A percentile compares a stretch with the other conserved stretches of the same genome.
phyloP scores from a whole-genome alignment of 768 basidiomycete species.

The Crucibulum laeve region DNA sequence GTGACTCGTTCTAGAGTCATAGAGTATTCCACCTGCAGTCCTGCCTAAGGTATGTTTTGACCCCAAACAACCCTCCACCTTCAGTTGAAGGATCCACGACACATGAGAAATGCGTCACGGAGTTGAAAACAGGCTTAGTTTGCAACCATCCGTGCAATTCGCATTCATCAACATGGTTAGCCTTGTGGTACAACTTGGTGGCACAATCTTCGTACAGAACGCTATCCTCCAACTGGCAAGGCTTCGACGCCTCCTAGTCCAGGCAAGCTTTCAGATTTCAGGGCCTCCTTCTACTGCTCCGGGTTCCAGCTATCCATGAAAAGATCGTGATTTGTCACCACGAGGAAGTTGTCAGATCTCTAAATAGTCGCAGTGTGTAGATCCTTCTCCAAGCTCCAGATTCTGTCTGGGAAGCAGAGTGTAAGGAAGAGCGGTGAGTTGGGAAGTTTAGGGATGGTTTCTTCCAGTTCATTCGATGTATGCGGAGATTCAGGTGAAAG shows the following conservation, averaged over 20 bases:
- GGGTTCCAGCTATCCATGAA: constrained; percentile 18
- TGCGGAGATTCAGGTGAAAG: constrained; percentile 21
- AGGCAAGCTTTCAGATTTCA: constrained; percentile 7
- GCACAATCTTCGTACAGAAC: constrained; percentile 25
- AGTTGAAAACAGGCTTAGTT: constrained; percentile 28
- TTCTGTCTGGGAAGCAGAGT: constrained; percentile 25
- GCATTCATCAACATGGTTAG: constrained; percentile 6
- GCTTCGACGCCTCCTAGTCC: constrained; percentile 9
- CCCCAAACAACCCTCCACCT: constrained; percentile 32
- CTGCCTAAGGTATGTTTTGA: constrained; percentile 18
- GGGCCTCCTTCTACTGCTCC: constrained; percentile 13
- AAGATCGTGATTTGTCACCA: constrained; percentile 32
- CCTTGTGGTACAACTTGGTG: constrained; percentile 13
- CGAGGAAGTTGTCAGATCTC: constrained; percentile 20
- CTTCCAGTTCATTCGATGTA: constrained; percentile 16
- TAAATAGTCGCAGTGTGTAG: constrained; percentile 16
- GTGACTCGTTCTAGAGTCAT: too few relatives aligned
- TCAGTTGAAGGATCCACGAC: constrained; percentile 31
- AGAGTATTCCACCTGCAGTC: neutral
- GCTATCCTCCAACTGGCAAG: constrained; percentile 27
- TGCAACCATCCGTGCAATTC: constrained; percentile 27
- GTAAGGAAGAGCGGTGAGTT: constrained; percentile 30
- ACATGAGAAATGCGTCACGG: constrained; percentile 31
- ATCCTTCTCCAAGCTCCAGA: constrained; percentile 31
- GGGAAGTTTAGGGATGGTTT: constrained; percentile 11